These are phyloP conservation scores for Penicillium egyptiacum DNA, from an alignment of 495 filamentous ascomycete genomes.

Conservation along the genomic window DNA sequence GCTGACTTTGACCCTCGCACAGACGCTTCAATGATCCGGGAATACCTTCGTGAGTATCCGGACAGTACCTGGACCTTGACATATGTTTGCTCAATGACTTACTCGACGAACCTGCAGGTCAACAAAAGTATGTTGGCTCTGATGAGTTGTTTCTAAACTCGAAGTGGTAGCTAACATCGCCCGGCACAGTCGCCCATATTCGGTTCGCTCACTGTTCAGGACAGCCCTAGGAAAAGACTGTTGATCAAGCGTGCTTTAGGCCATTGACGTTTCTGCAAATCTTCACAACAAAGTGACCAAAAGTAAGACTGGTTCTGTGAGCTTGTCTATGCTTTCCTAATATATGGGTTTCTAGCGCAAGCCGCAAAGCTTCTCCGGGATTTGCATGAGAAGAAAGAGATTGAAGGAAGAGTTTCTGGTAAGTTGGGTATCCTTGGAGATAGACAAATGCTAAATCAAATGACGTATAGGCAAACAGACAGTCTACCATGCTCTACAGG, in stretches of 20 bases:
- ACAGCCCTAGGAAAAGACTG: background rate
- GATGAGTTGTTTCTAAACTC: background rate
- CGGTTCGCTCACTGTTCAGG: conserved; percentile 35
- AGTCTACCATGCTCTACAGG: conserved; percentile 62
- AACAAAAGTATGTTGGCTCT: conserved; percentile 52
- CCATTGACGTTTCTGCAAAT: conserved; percentile 64
- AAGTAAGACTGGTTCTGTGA: conserved; percentile 32
- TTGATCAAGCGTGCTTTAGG: conserved; percentile 36
- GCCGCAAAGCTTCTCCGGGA: conserved; percentile 64
- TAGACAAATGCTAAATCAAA: background rate
- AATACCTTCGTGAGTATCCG: conserved; percentile 58
- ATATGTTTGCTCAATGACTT: background rate
- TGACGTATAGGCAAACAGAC: conserved; percentile 55
- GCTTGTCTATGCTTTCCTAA: conserved; percentile 10
- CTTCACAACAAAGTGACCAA: conserved; percentile 69
- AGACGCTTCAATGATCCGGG: conserved; percentile 44
- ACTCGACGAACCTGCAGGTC: conserved; percentile 34
- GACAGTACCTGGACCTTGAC: background rate
- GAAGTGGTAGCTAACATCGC: background rate
- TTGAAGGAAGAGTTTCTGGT: conserved; percentile 60
- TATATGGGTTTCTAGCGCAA: conserved; percentile 39
- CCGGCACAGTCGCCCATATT: conserved; percentile 57
- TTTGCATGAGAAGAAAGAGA: conserved; percentile 58
- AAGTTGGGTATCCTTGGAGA: conserved; percentile 3
- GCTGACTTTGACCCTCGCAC: background rate